A percentile compares a stretch with the other conserved stretches of the same genome.
phyloP scores from a whole-genome alignment of 306 rosid genomes.

The Rubus parviflorus region DNA sequence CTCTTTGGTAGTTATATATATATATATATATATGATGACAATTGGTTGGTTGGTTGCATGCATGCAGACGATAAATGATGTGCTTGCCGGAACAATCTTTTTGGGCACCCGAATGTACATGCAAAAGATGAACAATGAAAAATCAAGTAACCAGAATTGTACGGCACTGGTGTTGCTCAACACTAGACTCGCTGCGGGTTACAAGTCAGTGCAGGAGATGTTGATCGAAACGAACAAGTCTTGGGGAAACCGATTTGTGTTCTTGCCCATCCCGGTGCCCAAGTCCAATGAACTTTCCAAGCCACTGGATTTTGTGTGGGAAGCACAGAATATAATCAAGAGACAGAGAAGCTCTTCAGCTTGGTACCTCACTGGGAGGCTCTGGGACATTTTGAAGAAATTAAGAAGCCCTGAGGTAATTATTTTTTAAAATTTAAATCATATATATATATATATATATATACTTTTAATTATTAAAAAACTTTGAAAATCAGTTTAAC shows the following conservation, averaged over 20 bases:
- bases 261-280: constrained; percentile 51
- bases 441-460: too few relatives aligned
- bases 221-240: constrained; percentile 31
- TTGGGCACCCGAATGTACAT: constrained; percentile 52
- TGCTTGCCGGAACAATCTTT: constrained; percentile 43
- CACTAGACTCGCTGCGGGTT: constrained; percentile 49
- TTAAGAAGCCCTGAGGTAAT: constrained; percentile 53
- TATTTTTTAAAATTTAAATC: background rate
- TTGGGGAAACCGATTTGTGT: constrained; percentile 57
- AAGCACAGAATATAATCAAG: constrained; percentile 40
- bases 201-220: constrained; percentile 46
- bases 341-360: constrained; percentile 50
- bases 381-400: constrained; percentile 44
- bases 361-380: constrained; percentile 33
- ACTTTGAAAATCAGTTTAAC: background rate
- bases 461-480: too few relatives aligned
- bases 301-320: constrained; percentile 49
- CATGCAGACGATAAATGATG: constrained; percentile 55
- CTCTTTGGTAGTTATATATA: too few relatives aligned
- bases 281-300: constrained; percentile 31
- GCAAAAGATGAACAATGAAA: constrained; percentile 29
- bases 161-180: constrained; percentile 56
- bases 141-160: constrained; percentile 44
- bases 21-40: too few relatives aligned
- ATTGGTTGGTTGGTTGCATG: background rate